A percentile compares a stretch with the other conserved stretches of the same genome.
These are phyloP conservation scores for Aciculosporium take DNA, from an alignment of 2,329 filamentous ascomycete genomes.

Conservation along the genomic window DNA sequence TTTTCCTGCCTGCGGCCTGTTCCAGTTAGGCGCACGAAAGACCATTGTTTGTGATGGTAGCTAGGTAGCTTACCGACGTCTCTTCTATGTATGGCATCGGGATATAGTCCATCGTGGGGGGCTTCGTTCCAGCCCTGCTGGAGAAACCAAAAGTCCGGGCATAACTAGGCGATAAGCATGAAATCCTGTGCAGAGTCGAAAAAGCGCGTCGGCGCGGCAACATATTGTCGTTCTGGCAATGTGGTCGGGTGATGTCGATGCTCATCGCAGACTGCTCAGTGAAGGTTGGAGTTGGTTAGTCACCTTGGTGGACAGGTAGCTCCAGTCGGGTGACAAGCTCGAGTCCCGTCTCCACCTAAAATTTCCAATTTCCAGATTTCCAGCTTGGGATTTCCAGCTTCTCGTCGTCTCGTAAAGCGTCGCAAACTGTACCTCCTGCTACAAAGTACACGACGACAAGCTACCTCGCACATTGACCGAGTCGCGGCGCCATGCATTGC, in stretches of 20 bases:
- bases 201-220: conserved; percentile 18
- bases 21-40: conserved; percentile 12
- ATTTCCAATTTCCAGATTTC: background rate
- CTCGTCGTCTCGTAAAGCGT: no score
- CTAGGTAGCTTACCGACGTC: conserved; percentile 21
- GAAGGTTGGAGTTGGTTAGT: no score
- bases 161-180: conserved; percentile 19
- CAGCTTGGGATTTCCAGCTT: no score
- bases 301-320: no score
- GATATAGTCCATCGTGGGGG: conserved; percentile 26
- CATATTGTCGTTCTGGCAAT: conserved; percentile 11
- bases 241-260: conserved; percentile 2
- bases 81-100: conserved; percentile 45
- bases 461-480: no score
- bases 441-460: background rate
- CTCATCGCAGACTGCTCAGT: no score
- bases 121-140: conserved; percentile 14
- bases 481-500: background rate
- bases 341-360: conserved; percentile 5
- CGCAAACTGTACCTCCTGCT: no score
- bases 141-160: conserved; percentile 30
- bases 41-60: background rate
- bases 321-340: no score
- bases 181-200: conserved; percentile 16
- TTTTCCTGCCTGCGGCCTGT: conserved; percentile 63